Percentiles rank a stretch among this genome's conserved stretches.
Conservation (phyloP, 2,329 filamentous ascomycete species). For the Venturia aucupariae region DNA sequence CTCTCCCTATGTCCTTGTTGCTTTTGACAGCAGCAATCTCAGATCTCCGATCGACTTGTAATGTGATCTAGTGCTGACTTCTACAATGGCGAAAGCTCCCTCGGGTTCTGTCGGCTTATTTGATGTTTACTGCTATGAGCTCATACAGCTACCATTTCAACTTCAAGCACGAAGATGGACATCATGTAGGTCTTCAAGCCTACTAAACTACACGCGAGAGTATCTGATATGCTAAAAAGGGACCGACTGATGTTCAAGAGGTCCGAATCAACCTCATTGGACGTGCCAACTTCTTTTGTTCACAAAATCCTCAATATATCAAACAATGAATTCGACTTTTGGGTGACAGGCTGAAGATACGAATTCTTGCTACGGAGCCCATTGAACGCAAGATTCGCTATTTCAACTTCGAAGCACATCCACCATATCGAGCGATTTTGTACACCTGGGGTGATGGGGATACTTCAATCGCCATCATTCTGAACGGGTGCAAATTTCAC, state of each 20-base stretch:
- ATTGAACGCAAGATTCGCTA: neutral
- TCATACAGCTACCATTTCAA: too few relatives aligned
- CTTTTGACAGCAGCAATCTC: neutral
- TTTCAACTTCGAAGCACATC: neutral
- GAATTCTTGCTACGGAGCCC: neutral
- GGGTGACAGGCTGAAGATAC: neutral
- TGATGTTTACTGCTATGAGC: too few relatives aligned
- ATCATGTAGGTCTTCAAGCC: too few relatives aligned
- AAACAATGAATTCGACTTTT: neutral
- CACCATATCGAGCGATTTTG: conserved; percentile 1
- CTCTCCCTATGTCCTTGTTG: neutral
- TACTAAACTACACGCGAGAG: too few relatives aligned
- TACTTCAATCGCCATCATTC: neutral
- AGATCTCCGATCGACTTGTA: neutral
- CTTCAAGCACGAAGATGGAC: too few relatives aligned
- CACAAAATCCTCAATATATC: neutral
- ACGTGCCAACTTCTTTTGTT: too few relatives aligned
- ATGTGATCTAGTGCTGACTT: neutral
- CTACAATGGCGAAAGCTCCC: too few relatives aligned
- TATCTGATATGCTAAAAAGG: too few relatives aligned
- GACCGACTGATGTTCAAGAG: too few relatives aligned
- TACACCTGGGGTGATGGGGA: neutral
- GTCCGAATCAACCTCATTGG: too few relatives aligned
- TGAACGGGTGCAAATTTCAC: neutral
- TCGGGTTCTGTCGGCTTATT: too few relatives aligned